A percentile compares a stretch with the other conserved stretches of the same genome.
phyloP scores from a whole-genome alignment of 2,329 filamentous ascomycete genomes.

The Cladophialophora immunda region DNA sequence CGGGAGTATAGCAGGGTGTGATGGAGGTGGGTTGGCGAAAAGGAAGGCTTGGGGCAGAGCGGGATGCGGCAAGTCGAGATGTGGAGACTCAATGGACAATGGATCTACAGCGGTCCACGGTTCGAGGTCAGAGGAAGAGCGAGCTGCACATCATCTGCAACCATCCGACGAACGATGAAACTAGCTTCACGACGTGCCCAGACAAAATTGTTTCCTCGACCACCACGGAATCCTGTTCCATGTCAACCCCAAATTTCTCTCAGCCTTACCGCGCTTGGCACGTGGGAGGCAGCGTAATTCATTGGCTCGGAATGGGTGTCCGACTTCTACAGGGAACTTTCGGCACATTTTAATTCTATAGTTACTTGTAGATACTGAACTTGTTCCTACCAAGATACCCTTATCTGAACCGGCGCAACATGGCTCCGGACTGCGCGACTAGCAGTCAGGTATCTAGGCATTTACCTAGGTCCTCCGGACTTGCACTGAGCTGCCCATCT shows the following conservation, averaged over 20 bases:
- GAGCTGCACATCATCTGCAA: slow-evolving; percentile 22
- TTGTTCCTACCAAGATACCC: no score
- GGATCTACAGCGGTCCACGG: not conserved
- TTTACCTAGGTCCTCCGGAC: not conserved
- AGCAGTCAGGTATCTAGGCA: not conserved
- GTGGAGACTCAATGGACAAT: slow-evolving; percentile 6
- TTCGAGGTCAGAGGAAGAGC: slow-evolving; percentile 1
- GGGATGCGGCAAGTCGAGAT: not conserved
- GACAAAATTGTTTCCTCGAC: not conserved
- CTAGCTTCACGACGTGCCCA: not conserved
- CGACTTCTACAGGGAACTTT: not conserved
- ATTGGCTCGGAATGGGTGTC: not conserved
- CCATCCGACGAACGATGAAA: slow-evolving; percentile 11
- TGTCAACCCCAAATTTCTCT: not conserved
- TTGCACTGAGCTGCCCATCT: not conserved
- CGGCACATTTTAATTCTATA: no score
- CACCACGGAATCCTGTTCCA: not conserved
- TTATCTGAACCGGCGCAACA: not conserved
- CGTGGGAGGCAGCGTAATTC: not conserved
- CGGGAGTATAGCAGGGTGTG: not conserved
- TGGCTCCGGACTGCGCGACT: not conserved
- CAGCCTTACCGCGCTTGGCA: slow-evolving; percentile 3
- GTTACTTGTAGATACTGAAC: no score
- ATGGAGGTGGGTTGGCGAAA: not conserved
- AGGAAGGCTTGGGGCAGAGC: not conserved